A percentile compares a stretch with the other conserved stretches of the same genome.
These are phyloP conservation scores for Ambrosia artemisiifolia DNA, from an alignment of 129 eudicot species.

Conservation along the genomic window DNA sequence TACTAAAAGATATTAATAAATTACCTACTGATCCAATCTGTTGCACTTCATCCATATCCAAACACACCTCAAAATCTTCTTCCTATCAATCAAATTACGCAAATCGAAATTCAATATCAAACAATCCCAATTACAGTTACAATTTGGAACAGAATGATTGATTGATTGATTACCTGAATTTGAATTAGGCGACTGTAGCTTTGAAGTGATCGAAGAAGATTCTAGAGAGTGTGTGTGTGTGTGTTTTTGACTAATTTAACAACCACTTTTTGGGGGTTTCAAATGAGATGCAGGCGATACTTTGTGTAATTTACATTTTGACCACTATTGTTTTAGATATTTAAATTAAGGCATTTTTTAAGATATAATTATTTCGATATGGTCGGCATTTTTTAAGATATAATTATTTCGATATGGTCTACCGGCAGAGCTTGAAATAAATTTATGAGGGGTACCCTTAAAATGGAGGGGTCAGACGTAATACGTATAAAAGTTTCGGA, in stretches of 20 bases:
- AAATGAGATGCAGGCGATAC: not conserved
- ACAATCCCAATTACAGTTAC: too few relatives aligned
- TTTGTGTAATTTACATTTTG: not conserved
- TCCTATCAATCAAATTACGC: conserved; percentile 8
- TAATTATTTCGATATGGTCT: too few relatives aligned
- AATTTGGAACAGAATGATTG: conserved; percentile 15
- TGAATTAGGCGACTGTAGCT: not conserved
- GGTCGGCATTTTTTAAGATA: too few relatives aligned
- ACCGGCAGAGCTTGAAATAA: too few relatives aligned
- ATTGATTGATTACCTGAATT: conserved; percentile 12
- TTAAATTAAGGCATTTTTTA: not conserved
- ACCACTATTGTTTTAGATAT: not conserved
- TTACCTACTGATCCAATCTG: conserved; percentile 53
- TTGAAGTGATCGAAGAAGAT: conserved; percentile 25
- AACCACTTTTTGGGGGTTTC: not conserved
- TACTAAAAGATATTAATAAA: not conserved
- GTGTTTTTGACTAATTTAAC: not conserved
- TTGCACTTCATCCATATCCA: conserved; percentile 51
- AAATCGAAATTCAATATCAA: not conserved
- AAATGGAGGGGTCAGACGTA: too few relatives aligned
- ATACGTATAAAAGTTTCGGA: too few relatives aligned
- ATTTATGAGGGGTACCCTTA: too few relatives aligned
- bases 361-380: too few relatives aligned
- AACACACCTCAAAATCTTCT: conserved; percentile 20
- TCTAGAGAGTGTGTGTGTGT: conserved; percentile 1